These are phyloP conservation scores for Danielozyma ontarioensis DNA, from an alignment of 805 yeast species.

Conservation along the genomic window DNA sequence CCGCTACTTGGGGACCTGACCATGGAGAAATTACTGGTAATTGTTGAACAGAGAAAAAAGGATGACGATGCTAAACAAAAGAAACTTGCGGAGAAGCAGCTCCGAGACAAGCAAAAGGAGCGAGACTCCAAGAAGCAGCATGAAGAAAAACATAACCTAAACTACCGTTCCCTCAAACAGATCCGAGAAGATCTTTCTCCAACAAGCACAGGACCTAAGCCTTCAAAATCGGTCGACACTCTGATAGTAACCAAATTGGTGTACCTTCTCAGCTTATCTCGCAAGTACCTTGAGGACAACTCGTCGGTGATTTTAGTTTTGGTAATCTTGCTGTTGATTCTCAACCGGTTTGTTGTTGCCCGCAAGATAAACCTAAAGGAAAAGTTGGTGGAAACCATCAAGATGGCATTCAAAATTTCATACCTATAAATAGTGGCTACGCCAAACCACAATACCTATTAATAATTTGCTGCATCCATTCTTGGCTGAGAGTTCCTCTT, in stretches of 20 bases:
- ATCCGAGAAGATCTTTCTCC: constrained; percentile 13
- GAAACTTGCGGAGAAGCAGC: constrained; percentile 10
- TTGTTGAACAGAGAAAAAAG: constrained; percentile 10
- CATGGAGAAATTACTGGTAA: constrained; percentile 6
- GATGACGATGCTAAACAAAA: constrained; percentile 4
- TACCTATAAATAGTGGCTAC: constrained; percentile 25
- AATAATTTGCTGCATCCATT: no score
- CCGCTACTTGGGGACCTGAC: constrained; percentile 7
- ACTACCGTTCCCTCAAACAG: constrained; percentile 26
- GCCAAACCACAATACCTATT: constrained; percentile 1
- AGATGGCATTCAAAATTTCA: constrained; percentile 41
- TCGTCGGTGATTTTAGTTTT: constrained; percentile 21
- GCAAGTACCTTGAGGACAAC: constrained; percentile 20
- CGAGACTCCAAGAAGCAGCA: constrained; percentile 8
- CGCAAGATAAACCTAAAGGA: constrained; percentile 24
- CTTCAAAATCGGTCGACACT: not conserved
- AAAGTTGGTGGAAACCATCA: constrained; percentile 28
- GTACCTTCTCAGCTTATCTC: constrained; percentile 14
- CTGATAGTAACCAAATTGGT: constrained; percentile 5
- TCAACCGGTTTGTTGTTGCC: constrained; percentile 15
- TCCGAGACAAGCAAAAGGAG: constrained; percentile 18
- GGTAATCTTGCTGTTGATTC: constrained; percentile 13
- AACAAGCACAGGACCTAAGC: constrained; percentile 1
- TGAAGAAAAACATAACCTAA: constrained; percentile 17
- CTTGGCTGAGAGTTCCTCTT: no score